phyloP scores from a whole-genome alignment of 495 filamentous ascomycete genomes.

The Neurospora hispaniola region DNA sequence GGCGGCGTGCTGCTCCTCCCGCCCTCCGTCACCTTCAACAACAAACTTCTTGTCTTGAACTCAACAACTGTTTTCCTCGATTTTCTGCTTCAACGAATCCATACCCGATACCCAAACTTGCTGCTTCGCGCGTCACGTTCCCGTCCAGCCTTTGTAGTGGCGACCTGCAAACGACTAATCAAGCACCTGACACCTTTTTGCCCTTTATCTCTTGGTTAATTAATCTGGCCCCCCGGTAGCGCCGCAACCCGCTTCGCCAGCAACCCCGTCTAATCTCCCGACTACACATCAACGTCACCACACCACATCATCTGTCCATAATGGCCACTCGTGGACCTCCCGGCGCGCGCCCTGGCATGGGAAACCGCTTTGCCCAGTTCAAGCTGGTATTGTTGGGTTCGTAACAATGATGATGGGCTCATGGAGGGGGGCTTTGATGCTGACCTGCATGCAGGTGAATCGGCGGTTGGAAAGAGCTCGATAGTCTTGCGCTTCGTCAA shows the following conservation, averaged over 20 bases:
- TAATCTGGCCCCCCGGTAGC: constrained; percentile 1
- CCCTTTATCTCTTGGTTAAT: background rate
- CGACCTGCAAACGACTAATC: background rate
- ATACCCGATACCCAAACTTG: background rate
- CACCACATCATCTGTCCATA: constrained; percentile 16
- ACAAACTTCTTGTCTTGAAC: background rate
- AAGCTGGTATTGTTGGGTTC: constrained; percentile 92
- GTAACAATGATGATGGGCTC: background rate
- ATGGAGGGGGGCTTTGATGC: constrained; percentile 19
- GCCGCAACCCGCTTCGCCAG: constrained; percentile 5
- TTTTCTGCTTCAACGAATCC: background rate
- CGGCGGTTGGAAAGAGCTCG: constrained; percentile 98
- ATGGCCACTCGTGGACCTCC: constrained; percentile 78
- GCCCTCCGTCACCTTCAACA: background rate
- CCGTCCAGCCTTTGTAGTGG: background rate
- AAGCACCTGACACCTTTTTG: background rate
- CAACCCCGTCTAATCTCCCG: background rate
- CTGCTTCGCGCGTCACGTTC: background rate
- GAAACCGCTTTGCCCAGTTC: constrained; percentile 88
- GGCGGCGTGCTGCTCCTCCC: background rate
- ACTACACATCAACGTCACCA: background rate
- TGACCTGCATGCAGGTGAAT: constrained; percentile 63
- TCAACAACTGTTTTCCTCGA: background rate
- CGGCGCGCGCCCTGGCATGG: constrained; percentile 54
- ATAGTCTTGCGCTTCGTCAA: constrained; percentile 97